Base-by-base conservation (phyloP, 2,329 filamentous ascomycete genomes). In the Ophiocordyceps camponoti-saundersi region DNA sequence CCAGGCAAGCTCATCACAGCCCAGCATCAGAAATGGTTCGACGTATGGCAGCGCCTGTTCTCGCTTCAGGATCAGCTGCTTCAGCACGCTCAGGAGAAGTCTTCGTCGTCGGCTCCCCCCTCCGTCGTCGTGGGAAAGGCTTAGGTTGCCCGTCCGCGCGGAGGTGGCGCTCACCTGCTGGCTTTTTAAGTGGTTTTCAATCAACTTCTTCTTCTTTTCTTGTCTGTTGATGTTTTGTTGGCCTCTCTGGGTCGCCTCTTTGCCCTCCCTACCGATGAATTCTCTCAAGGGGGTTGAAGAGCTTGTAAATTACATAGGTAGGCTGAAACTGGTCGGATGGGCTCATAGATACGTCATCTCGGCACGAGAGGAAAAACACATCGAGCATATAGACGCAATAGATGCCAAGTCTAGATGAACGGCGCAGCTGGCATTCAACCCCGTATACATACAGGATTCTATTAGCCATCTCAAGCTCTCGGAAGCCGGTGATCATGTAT, bases 1-100 rank as follows among this genome's bases (percentile, higher is more conserved):
- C 79, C 79, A 0, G 78, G 78, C 12, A 79, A 76, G 53, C 58
- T 77, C 26, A 71, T 72, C 8, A 79, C 81, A 0, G 67, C 73
- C 22, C 79, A 83, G 57, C 81, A 87, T 55, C 75, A 80, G 60
- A 77, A 77, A 55, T 87, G 83, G 82, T 66, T 88, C 45, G 80
- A 82, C 46, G 68, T 84, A 23, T 88, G 81, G 81, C 79, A 85
- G 62, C 71, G 70, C 47, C 72, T 88, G 6, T 86, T 85, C 55
- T 66, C 70, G 16, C 71, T 18, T 11, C 34, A 16, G 4, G 34
- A 36, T 6, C 7, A 16, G 2, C 34, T 10, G 5, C 7, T 6
- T 11, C 40, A 23, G 40, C 40, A 20, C 10, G 20, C 16, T 3
- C 16, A 18, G 40, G 40, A 21, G 6, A 42, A 20, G 21, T 11